A percentile compares a stretch with the other conserved stretches of the same genome.
phyloP scores from a whole-genome alignment of 768 basidiomycete species.

The Leucosporidium scottii region DNA sequence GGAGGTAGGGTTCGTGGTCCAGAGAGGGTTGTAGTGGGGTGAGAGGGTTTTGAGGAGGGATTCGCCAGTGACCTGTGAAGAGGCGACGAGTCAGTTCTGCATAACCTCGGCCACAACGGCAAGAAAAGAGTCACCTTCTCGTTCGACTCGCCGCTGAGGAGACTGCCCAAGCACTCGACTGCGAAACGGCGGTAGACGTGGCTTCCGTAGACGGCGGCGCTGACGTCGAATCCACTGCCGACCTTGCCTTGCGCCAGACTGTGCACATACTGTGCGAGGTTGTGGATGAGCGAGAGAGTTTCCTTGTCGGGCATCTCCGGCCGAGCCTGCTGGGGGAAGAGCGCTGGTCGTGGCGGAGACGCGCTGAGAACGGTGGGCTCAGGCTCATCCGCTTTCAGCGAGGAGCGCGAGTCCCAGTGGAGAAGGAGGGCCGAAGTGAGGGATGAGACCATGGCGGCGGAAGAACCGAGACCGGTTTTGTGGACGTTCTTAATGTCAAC shows the following conservation, averaged over 20 bases:
- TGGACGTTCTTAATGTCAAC: constrained; percentile 73
- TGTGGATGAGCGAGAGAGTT: constrained; percentile 64
- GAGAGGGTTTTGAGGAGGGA: constrained; percentile 54
- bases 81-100: background rate
- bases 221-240: constrained; percentile 94
- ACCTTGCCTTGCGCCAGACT: constrained; percentile 97
- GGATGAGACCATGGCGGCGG: constrained; percentile 93
- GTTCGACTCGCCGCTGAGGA: constrained; percentile 56
- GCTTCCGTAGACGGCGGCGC: constrained; percentile 87
- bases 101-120: too few relatives aligned
- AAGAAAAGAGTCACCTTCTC: constrained; percentile 39
- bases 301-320: constrained; percentile 42
- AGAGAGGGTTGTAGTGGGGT: constrained; percentile 55
- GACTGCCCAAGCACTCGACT: constrained; percentile 47
- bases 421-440: constrained; percentile 77
- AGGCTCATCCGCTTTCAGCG: constrained; percentile 45
- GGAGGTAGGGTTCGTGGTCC: constrained; percentile 54
- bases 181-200: constrained; percentile 86
- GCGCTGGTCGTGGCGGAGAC: background rate
- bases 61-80: constrained; percentile 17
- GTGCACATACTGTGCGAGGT: constrained; percentile 87
- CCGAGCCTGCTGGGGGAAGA: background rate
- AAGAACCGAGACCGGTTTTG: constrained; percentile 96
- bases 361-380: constrained; percentile 22
- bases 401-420: constrained; percentile 54